phyloP scores from a whole-genome alignment of 306 rosid genomes.

The Fagus crenata region DNA sequence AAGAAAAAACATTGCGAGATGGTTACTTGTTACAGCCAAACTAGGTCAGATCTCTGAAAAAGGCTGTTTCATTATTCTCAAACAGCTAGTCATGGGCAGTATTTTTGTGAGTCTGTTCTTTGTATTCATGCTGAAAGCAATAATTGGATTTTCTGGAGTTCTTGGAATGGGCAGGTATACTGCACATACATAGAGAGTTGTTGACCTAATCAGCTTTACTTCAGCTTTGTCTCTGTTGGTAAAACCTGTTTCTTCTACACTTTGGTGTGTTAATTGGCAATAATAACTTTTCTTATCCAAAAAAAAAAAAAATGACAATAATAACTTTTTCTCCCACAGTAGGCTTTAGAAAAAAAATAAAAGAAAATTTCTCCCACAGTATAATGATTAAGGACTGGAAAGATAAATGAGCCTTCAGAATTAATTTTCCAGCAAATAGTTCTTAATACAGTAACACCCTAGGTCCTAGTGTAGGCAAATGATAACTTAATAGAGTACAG shows the following conservation, averaged over 20 bases:
- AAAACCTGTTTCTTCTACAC: background rate
- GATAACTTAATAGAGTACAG: background rate
- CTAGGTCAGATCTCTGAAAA: background rate
- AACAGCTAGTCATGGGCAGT: background rate
- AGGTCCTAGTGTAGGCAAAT: background rate
- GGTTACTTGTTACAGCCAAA: background rate
- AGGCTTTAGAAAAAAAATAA: too few species aligned
- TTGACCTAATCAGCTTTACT: background rate
- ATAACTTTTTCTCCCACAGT: background rate
- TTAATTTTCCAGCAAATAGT: background rate
- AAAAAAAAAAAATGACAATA: background rate
- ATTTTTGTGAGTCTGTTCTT: background rate
- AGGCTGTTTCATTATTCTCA: background rate
- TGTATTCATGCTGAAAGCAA: background rate
- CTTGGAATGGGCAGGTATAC: background rate
- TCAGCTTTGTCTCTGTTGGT: constrained; percentile 4
- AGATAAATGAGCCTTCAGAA: background rate
- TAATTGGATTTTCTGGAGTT: background rate
- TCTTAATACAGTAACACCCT: background rate
- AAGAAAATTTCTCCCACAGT: too few species aligned
- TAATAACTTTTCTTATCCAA: background rate
- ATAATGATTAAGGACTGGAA: background rate
- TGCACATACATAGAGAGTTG: background rate
- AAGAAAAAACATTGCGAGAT: background rate
- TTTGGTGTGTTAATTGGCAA: background rate